These are phyloP conservation scores for Sequoiadendron giganteum DNA, from an alignment of 75 land plant species.

Conservation along the genomic window DNA sequence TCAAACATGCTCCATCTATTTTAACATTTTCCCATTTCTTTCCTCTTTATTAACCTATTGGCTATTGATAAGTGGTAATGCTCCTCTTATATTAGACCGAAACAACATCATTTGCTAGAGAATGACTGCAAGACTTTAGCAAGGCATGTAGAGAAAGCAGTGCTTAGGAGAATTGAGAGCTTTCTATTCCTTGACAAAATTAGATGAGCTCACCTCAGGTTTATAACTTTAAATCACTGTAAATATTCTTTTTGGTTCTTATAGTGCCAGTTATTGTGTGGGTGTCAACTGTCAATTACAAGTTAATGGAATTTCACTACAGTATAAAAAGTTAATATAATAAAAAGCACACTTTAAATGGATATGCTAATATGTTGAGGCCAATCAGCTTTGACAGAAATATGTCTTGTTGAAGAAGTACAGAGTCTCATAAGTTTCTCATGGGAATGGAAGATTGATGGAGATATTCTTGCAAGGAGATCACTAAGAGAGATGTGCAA, in stretches of 20 bases:
- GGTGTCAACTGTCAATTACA: too few relatives aligned
- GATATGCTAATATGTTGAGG: too few relatives aligned
- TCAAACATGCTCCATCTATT: not conserved
- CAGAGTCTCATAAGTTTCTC: not conserved
- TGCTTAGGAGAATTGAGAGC: not conserved
- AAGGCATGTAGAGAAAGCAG: not conserved
- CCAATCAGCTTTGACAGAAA: too few relatives aligned
- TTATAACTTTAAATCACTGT: too few relatives aligned
- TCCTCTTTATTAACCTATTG: not conserved
- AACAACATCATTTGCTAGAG: not conserved
- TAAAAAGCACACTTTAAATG: too few relatives aligned
- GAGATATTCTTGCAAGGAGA: not conserved
- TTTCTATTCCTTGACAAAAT: not conserved
- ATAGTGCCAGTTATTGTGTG: too few relatives aligned
- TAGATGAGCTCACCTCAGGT: not conserved
- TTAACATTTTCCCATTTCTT: not conserved
- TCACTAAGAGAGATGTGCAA: not conserved
- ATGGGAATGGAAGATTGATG: not conserved
- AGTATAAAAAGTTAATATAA: too few relatives aligned
- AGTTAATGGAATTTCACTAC: too few relatives aligned
- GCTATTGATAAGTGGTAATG: too few relatives aligned
- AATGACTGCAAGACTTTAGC: not conserved
- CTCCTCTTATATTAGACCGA: not conserved
- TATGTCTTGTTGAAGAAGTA: not conserved
- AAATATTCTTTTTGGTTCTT: too few relatives aligned